Conservation (phyloP, 2,329 filamentous ascomycete species). For the Elsinoe ampelina region DNA sequence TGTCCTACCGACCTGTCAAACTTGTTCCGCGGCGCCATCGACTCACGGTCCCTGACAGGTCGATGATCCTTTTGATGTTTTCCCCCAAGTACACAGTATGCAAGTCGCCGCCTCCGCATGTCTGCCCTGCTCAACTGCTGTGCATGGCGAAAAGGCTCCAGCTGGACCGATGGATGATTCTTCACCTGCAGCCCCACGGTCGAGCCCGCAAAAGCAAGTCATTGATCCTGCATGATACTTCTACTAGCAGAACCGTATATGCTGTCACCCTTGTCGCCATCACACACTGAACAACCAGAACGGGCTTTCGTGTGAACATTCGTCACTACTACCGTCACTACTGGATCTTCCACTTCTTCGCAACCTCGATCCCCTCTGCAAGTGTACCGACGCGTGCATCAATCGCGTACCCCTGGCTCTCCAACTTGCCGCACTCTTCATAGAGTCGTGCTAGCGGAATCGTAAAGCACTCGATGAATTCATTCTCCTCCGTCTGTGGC, state of each 20-base stretch:
- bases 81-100: neutral
- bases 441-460: constrained; percentile 50
- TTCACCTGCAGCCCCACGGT: neutral
- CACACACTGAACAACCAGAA: constrained; percentile 1
- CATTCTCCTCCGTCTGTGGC: constrained; percentile 52
- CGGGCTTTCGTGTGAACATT: neutral
- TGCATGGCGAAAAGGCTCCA: constrained; percentile 1
- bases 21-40: constrained; percentile 9
- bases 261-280: constrained; percentile 1
- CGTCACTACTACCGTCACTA: neutral
- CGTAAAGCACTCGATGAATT: constrained; percentile 52
- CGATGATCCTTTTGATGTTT: neutral
- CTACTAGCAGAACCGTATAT: constrained; percentile 6
- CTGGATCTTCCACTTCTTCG: constrained; percentile 41
- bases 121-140: constrained; percentile 1
- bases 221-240: neutral
- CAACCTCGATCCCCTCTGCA: constrained; percentile 68
- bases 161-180: neutral
- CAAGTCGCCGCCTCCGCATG: neutral
- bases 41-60: neutral
- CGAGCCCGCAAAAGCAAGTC: neutral
- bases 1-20: constrained; percentile 10
- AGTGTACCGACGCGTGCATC: constrained; percentile 70
- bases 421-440: constrained; percentile 52
- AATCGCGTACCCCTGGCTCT: constrained; percentile 64